These are phyloP conservation scores for Coemansia sp. DNA, from an alignment of 192 early-diverging fungal genomes.

Conservation along the genomic window DNA sequence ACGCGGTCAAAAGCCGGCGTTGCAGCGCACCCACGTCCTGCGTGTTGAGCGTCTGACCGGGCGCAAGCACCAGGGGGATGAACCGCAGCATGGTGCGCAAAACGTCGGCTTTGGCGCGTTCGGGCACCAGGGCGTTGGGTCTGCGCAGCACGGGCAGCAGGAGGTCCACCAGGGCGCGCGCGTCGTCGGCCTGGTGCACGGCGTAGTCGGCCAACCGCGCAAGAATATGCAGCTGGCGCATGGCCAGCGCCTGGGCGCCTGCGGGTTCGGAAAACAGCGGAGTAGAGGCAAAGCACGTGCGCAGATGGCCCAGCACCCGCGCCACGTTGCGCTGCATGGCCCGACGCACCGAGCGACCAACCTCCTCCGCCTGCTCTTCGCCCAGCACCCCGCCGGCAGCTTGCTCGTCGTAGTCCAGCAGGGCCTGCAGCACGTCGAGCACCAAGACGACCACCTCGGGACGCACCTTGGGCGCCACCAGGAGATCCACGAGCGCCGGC, in stretches of 20 bases:
- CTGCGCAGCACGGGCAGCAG: slow-evolving; percentile 81
- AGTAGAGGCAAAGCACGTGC: slow-evolving; percentile 30
- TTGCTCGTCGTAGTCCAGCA: slow-evolving; percentile 52
- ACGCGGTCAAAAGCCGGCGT: slow-evolving; percentile 48
- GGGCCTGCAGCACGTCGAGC: slow-evolving; percentile 68
- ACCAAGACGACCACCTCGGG: slow-evolving; percentile 68
- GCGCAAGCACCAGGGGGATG: slow-evolving; percentile 64
- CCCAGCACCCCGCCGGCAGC: slow-evolving; percentile 52
- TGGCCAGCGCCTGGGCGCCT: slow-evolving; percentile 33
- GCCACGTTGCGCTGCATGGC: slow-evolving; percentile 35
- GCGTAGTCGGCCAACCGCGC: slow-evolving; percentile 75
- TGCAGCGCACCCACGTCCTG: slow-evolving; percentile 12
- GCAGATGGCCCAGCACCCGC: slow-evolving; percentile 43
- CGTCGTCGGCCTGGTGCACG: slow-evolving; percentile 58
- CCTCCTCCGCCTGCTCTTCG: slow-evolving; percentile 22
- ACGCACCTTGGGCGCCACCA: slow-evolving; percentile 79
- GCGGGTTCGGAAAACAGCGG: slow-evolving; percentile 1
- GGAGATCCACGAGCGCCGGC: slow-evolving; percentile 64
- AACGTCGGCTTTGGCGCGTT: slow-evolving; percentile 81
- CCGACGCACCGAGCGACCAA: slow-evolving; percentile 4
- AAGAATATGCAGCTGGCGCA: slow-evolving; percentile 77
- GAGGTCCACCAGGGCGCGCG: slow-evolving; percentile 70
- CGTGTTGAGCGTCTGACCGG: too few relatives aligned
- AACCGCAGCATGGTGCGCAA: slow-evolving; percentile 77
- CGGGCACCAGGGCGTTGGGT: slow-evolving; percentile 65